These are phyloP conservation scores for Waltiozyma sp. DNA, from an alignment of 1,139 yeast species.

Conservation along the genomic window DNA sequence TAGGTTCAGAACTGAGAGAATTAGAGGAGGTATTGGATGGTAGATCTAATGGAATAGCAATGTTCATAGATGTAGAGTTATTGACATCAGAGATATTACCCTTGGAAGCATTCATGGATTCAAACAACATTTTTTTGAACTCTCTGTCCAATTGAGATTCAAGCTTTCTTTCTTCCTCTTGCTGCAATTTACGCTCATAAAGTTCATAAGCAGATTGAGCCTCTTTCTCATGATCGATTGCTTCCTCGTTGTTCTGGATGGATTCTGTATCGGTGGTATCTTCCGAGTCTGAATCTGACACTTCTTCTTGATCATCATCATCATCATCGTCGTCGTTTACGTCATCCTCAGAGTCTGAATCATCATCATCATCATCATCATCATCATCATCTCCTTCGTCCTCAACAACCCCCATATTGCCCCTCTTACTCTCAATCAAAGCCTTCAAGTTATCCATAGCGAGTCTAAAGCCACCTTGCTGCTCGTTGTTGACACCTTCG, in stretches of 20 bases:
- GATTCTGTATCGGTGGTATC: slow-evolving; percentile 13
- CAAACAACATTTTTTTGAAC: slow-evolving; percentile 37
- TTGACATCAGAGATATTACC: slow-evolving; percentile 15
- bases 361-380: slow-evolving; percentile 16
- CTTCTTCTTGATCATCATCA: slow-evolving; percentile 19
- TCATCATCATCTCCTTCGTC: slow-evolving; percentile 13
- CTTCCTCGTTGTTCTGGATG: slow-evolving; percentile 10
- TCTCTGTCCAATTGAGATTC: slow-evolving; percentile 45
- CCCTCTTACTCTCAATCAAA: slow-evolving; percentile 8
- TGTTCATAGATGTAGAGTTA: slow-evolving; percentile 6
- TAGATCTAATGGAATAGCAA: not conserved
- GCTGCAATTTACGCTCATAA: slow-evolving; percentile 23
- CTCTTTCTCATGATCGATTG: slow-evolving; percentile 15
- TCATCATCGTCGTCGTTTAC: slow-evolving; percentile 19
- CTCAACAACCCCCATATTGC: not conserved
- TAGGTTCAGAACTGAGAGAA: not conserved
- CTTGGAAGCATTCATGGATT: slow-evolving; percentile 33
- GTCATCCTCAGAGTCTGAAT: slow-evolving; percentile 18
- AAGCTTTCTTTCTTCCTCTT: slow-evolving; percentile 33
- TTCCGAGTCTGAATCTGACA: slow-evolving; percentile 16
- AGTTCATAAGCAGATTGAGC: slow-evolving; percentile 24
- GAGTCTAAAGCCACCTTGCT: slow-evolving; percentile 26
- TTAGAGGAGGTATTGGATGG: not conserved
- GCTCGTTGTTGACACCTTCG: slow-evolving; percentile 22
- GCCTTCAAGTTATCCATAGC: slow-evolving; percentile 29